Conservation (phyloP, 768 basidiomycete genomes). For the Tylopilus balloui region DNA sequence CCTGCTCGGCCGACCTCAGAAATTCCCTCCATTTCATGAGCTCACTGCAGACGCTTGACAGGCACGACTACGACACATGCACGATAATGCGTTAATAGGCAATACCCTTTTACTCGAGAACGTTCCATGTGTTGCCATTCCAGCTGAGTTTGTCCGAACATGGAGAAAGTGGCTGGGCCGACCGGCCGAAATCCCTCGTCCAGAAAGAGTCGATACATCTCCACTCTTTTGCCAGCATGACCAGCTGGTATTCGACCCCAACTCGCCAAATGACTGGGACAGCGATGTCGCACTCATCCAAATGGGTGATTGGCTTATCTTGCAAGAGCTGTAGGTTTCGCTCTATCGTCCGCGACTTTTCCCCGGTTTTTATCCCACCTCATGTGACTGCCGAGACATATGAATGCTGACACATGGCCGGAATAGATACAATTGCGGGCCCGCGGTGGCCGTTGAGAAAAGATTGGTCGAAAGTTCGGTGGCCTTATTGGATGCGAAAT, state of each 20-base stretch:
- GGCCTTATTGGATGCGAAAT: conserved; percentile 34
- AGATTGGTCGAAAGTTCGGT: conserved; percentile 20
- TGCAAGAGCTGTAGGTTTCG: conserved; percentile 53
- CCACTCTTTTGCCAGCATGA: conserved; percentile 66
- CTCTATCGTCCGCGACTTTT: conserved; percentile 2
- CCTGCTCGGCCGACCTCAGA: background rate
- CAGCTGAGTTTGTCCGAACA: conserved; percentile 54
- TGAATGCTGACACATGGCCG: conserved; percentile 17
- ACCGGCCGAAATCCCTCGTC: conserved; percentile 52
- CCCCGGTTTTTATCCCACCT: conserved; percentile 3
- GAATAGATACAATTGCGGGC: conserved; percentile 54
- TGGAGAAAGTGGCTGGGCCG: conserved; percentile 71
- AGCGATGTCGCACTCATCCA: conserved; percentile 52
- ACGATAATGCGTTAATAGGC: conserved; percentile 48
- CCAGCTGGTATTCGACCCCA: conserved; percentile 62
- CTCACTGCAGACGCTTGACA: conserved; percentile 28
- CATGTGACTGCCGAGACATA: conserved; percentile 3
- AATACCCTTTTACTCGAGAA: conserved; percentile 44
- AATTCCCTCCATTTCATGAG: conserved; percentile 14
- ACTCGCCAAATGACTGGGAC: conserved; percentile 54
- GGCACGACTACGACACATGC: conserved; percentile 62
- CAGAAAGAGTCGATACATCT: conserved; percentile 58
- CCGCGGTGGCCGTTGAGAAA: conserved; percentile 48
- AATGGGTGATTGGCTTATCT: conserved; percentile 58
- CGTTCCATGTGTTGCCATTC: conserved; percentile 53